phyloP scores from a whole-genome alignment of 495 filamentous ascomycete genomes.

The Bryoglossum gracile region DNA sequence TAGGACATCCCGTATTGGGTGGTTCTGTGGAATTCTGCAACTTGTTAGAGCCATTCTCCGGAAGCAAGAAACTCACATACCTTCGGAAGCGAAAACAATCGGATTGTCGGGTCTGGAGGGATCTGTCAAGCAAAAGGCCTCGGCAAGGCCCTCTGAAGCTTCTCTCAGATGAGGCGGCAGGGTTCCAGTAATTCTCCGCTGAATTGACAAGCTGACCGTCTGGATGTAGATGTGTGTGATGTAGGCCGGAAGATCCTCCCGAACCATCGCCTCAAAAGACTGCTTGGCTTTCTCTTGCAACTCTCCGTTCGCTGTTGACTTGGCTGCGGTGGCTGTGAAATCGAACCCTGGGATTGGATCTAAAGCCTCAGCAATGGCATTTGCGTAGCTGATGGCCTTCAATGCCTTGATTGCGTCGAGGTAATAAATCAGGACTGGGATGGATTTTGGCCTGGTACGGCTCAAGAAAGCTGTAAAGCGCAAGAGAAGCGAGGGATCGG shows the following conservation, averaged over 20 bases:
- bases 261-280: slow-evolving; percentile 52
- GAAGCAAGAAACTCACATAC: too few relatives aligned
- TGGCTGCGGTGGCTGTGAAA: slow-evolving; percentile 36
- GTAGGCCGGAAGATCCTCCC: slow-evolving; percentile 64
- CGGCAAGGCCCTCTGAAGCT: slow-evolving; percentile 62
- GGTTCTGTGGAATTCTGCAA: slow-evolving; percentile 50
- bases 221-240: slow-evolving; percentile 56
- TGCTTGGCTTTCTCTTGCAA: slow-evolving; percentile 51
- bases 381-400: slow-evolving; percentile 64
- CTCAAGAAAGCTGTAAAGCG: slow-evolving; percentile 61
- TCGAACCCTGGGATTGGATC: slow-evolving; percentile 38
- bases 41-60: too few relatives aligned
- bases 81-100: slow-evolving; percentile 72
- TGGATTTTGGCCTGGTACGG: slow-evolving; percentile 50
- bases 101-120: slow-evolving; percentile 67
- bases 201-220: slow-evolving; percentile 49
- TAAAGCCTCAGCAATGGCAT: slow-evolving; percentile 51
- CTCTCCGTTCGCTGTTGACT: slow-evolving; percentile 41
- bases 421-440: slow-evolving; percentile 63
- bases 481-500: slow-evolving; percentile 51
- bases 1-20: slow-evolving; percentile 56
- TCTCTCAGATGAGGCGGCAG: slow-evolving; percentile 44
- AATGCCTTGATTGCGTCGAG: slow-evolving; percentile 60
- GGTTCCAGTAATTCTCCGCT: slow-evolving; percentile 48
- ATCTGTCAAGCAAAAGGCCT: slow-evolving; percentile 73